phyloP scores from a whole-genome alignment of 2,329 filamentous ascomycete species.

The Cladosporium sp. region DNA sequence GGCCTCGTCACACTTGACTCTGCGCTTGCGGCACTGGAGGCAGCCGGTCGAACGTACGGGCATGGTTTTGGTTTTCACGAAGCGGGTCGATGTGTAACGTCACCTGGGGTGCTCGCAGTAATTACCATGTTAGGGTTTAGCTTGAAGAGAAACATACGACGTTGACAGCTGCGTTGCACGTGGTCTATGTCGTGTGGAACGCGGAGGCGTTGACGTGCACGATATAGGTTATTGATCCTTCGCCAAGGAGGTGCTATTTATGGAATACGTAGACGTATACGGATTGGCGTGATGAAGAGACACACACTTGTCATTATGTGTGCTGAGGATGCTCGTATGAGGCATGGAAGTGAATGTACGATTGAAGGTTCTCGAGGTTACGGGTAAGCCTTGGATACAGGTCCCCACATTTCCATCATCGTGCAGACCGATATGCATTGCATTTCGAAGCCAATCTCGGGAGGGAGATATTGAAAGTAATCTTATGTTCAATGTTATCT shows the following conservation, averaged over 20 bases:
- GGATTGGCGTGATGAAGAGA: background rate
- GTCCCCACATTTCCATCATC: background rate
- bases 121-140: background rate
- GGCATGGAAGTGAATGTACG: background rate
- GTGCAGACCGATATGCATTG: background rate
- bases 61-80: conserved; percentile 23
- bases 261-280: background rate
- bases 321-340: background rate
- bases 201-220: conserved; percentile 12
- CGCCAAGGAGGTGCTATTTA: conserved; percentile 3
- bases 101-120: background rate
- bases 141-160: background rate
- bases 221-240: conserved; percentile 18
- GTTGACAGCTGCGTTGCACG: background rate
- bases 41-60: conserved; percentile 32
- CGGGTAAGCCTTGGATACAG: too few relatives aligned
- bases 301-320: background rate
- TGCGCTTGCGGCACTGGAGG: conserved; percentile 23
- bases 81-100: background rate
- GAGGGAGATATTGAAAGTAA: background rate
- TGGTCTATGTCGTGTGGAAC: background rate
- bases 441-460: background rate
- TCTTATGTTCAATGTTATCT: background rate
- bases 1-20: conserved; percentile 23
- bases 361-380: background rate